Conservation (phyloP, 768 basidiomycete species). For the Termitomyces sp. region DNA sequence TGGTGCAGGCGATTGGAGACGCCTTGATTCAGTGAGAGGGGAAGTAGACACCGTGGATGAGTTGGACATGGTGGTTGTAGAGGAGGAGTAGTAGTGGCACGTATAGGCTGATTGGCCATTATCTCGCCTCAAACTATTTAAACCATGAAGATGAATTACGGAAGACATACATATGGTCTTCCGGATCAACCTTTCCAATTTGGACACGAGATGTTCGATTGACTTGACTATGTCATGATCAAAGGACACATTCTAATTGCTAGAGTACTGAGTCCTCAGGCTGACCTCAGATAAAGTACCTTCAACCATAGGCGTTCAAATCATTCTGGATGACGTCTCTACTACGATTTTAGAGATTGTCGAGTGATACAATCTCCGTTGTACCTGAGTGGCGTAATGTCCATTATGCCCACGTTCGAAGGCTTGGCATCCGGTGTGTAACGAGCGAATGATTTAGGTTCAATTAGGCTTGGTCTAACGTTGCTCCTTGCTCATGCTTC, state of each 20-base stretch:
- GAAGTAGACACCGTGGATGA: slow-evolving; percentile 4
- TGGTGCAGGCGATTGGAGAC: neutral
- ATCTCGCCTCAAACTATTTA: neutral
- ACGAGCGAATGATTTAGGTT: no score
- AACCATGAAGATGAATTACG: neutral
- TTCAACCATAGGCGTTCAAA: neutral
- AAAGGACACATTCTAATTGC: no score
- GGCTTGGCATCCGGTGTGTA: no score
- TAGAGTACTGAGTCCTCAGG: no score
- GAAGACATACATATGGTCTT: slow-evolving; percentile 2
- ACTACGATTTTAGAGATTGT: neutral
- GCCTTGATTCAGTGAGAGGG: neutral
- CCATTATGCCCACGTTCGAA: no score
- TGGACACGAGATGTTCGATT: neutral
- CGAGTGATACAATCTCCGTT: neutral
- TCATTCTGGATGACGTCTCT: neutral
- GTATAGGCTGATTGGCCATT: slow-evolving; percentile 4
- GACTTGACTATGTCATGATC: neutral
- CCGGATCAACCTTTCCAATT: neutral
- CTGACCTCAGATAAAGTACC: no score
- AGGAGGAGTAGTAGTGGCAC: neutral
- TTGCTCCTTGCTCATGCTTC: no score
- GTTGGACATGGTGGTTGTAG: slow-evolving; percentile 8
- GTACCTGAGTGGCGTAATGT: neutral
- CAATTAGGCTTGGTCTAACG: no score